Evolutionary conservation across 805 yeast species (phyloP).

Genomic region (Hanseniaspora nectarophila): DNA sequence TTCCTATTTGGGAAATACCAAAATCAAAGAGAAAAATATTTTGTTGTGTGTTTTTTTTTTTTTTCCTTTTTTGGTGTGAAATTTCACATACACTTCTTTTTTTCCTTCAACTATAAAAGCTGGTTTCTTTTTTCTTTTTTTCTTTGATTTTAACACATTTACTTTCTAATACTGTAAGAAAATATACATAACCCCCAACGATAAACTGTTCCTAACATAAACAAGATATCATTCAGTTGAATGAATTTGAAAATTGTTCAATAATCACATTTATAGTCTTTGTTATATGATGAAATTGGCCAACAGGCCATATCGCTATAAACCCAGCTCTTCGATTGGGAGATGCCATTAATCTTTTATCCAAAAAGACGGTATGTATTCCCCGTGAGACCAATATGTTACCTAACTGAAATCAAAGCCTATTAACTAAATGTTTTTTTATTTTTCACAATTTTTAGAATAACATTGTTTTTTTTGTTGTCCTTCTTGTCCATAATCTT

Average conservation of each 20-base stretch:
- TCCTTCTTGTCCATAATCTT: no score
- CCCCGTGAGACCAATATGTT: conserved; percentile 15
- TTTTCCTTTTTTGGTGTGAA: no score
- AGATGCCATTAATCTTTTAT: background rate
- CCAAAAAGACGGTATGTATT: background rate
- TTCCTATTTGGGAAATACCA: no score
- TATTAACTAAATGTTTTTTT: background rate
- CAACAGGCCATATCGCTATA: conserved; percentile 13
- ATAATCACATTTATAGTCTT: background rate
- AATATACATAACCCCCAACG: background rate
- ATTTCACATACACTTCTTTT: no score
- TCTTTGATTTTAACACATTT: no score
- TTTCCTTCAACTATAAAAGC: no score
- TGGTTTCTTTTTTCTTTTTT: no score
- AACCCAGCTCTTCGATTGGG: conserved; percentile 16
- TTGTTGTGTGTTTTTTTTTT: no score
- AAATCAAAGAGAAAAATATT: no score
- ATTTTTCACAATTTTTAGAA: no score
- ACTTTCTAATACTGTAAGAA: no score
- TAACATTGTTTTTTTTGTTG: no score
- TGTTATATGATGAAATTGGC: conserved; percentile 15
- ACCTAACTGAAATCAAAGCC: conserved; percentile 9
- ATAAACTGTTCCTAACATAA: background rate
- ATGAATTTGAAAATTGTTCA: conserved; percentile 1
- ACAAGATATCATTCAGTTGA: conserved; percentile 6